Percentiles rank a stretch among this genome's conserved stretches.
These are phyloP conservation scores for Cercis canadensis DNA, from an alignment of 306 rosid species.

Conservation along the genomic window DNA sequence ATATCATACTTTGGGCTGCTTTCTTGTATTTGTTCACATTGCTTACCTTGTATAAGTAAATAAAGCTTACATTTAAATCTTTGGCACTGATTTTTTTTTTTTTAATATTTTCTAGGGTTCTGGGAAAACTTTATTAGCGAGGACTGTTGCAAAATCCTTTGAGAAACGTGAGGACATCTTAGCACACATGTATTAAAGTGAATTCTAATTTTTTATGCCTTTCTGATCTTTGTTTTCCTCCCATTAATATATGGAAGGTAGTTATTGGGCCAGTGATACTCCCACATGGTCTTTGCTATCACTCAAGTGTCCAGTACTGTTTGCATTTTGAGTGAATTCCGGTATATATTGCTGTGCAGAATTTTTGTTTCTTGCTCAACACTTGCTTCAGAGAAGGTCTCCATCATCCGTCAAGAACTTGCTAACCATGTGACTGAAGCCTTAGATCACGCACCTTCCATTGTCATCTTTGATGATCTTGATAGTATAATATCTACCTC, in stretches of 20 bases:
- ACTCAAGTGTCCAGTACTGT: not conserved
- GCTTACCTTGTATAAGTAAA: slow-evolving; percentile 25
- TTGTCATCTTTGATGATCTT: slow-evolving; percentile 87
- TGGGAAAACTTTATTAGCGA: slow-evolving; percentile 84
- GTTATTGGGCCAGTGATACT: not conserved
- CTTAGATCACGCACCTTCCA: slow-evolving; percentile 87
- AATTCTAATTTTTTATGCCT: slow-evolving; percentile 26
- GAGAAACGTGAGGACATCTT: slow-evolving; percentile 67
- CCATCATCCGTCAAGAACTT: slow-evolving; percentile 63
- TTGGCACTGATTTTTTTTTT: too few relatives aligned
- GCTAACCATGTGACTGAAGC: slow-evolving; percentile 80
- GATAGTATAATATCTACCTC: slow-evolving; percentile 77
- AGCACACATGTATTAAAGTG: slow-evolving; percentile 72
- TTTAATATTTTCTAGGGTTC: slow-evolving; percentile 68
- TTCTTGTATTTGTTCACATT: slow-evolving; percentile 33
- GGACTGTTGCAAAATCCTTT: slow-evolving; percentile 75
- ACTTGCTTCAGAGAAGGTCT: slow-evolving; percentile 79
- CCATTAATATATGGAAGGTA: slow-evolving; percentile 5
- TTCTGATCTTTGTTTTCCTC: slow-evolving; percentile 14
- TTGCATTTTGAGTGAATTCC: slow-evolving; percentile 32
- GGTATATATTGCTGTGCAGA: slow-evolving; percentile 56
- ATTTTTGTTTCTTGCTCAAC: slow-evolving; percentile 81
- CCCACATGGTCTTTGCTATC: not conserved
- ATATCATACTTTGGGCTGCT: slow-evolving; percentile 16
- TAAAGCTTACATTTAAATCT: slow-evolving; percentile 25